Base-by-base conservation (phyloP, 2,329 filamentous ascomycete genomes). In the Rutstroemia sydowiana region DNA sequence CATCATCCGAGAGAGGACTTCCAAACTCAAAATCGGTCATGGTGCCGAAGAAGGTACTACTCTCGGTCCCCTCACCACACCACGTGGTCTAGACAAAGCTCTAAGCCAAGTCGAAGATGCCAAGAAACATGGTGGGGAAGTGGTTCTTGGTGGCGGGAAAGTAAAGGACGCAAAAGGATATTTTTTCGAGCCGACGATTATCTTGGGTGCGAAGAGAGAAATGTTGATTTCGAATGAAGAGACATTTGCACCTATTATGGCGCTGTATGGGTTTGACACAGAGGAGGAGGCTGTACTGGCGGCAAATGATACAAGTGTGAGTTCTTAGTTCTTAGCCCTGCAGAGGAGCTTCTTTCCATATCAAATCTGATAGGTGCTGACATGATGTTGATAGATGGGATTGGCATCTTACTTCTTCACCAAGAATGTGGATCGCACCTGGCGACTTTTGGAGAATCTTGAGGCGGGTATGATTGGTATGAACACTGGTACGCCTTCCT, bases 391-490 rank as follows among this genome's bases (percentile, higher is more conserved):
- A 51, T 53, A 62, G 57, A 83, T 85, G 76, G 82, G 82, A 4
- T 66, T 85, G 55, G 82, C 82, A 7, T 82, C 78, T 36, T 86
- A 86, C 60, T 79, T 79, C 55, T 85, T 85, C 66, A 86, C 82
- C 1, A 84, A 83, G 69, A 79, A 84, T 59, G 69, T 85, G 5
- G 80, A 85, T 62, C 78, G 82, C 0, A 73, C 79, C 47, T 84
- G 82, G 78, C 72, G 83, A 53, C 68, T 86, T 63, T 69, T 85
- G 52, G 82, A 87, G 71, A 82, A 79, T 57, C 65, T 87, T 31
- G 81, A 86, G 63, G 82, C 82, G 4, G 82, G 82, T 3, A 86
- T 85, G 82, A 81, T 86, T 61, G 82, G 82, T 13, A 70, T 83
- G 68, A 83, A 83, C 59, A 80, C 76, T 51, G 76, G 78, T 71